Evolutionary conservation across 495 filamentous ascomycete genomes (phyloP), one percentile per base, ranked within the genome.

Genomic region (Penicillium egyptiacum): DNA sequence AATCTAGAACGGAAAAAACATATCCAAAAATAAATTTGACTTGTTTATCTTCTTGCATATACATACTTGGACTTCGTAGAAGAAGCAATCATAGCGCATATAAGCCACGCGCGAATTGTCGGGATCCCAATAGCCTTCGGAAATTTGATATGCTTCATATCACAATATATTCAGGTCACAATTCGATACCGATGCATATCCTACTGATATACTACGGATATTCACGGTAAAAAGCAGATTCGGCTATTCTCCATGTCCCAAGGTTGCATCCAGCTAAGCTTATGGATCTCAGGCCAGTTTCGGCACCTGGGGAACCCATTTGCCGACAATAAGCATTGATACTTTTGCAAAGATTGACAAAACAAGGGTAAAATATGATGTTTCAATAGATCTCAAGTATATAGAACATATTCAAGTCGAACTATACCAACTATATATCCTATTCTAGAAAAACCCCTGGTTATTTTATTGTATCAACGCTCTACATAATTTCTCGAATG

Each of bases 1-100:
- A 59, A 57, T 51, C 40, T 59, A 64, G 57, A 66, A 57, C 45
- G 45, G 45, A 50, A 50, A 55, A 55, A 46, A 37, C 30, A 55
- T 55, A 39, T 42, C 52, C 51, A 57, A 60, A 48, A 63, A 70
- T 63, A 65, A 65, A 41, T 56, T 50, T 61, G 54, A 63, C 25
- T 11, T 41, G 35, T 52, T 52, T 40, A 52, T 55, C 46, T 43
- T 40, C 7, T 11, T 48, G 16, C 40, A 41, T 26, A 33, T 53
- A 11, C 23, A 28, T 28, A 6, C 14, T 20, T 10, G 19, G 16
- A 11, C 16, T 14, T 22, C 23, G 39, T 25, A 41, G n/a, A 43
- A 28, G 17, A 23, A 50, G 47, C 31, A 50, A 12, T 50, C 10
- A 5, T 40, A 50, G 55, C 35, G 35, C 53, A 59, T 61, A 30